Evolutionary conservation across 1,139 yeast genomes (phyloP), one percentile per base, ranked within the genome.

Genomic region (Taphrina wiesneri): DNA sequence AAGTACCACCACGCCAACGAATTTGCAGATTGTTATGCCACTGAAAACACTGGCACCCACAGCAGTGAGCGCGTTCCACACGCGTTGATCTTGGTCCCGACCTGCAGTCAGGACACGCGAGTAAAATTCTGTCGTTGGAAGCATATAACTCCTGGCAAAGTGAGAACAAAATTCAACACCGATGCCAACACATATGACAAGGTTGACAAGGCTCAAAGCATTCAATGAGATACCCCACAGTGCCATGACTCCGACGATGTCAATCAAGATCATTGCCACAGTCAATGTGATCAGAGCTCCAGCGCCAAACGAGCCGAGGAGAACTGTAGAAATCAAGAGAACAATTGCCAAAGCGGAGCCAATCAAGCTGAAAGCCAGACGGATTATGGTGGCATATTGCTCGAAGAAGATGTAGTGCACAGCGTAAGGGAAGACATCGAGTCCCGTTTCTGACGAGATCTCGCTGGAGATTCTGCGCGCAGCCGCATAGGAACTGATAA

Each of bases 161-260:
- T 93, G 98, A 32, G 88, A 84, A 64, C 97, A 90, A 73, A 93
- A 93, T 75, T 93, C 99, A 47, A 93, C 96, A 0, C 96, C 93
- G 56, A 93, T 79, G 0, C 99, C 99, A 3, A 88, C 86, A 75
- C 97, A 91, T 15, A 93, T 92, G 34, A 93, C 82, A 69, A 93
- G 80, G 72, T 93, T 93, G 25, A 93, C 98, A 69, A 93, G 79
- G 68, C 93, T 85, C 1, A 93, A 91, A 0, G 97, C 98, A 75
- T 93, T 93, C 68, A 93, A 81, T 0, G 93, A 84, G 23, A 93
- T 86, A 0, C 82, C 83, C 85, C 90, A 86, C 2, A 88, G 39
- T 0, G 87, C 83, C 90, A 93, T 86, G 17, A 87, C 80, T 0
- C 96, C 97, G 0, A 89, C 90, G 67, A 92, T 86, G 73, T 88